phyloP scores from a whole-genome alignment of 1,284 basidiomycete genomes.

The Leccinum pachyderme region DNA sequence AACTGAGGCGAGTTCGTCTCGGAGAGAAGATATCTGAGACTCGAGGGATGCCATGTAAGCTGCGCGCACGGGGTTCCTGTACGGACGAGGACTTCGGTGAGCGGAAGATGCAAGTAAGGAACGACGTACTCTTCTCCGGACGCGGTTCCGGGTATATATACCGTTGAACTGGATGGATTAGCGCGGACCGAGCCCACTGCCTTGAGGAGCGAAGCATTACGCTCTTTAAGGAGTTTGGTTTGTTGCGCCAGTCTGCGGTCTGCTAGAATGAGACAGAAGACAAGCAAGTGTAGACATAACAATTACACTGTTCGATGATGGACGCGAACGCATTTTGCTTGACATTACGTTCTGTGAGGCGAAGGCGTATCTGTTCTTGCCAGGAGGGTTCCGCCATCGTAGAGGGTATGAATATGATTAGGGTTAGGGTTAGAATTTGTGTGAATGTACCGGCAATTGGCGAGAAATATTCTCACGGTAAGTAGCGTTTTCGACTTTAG shows the following conservation, averaged over 20 bases:
- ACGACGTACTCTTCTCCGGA: conserved; percentile 62
- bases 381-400: conserved; percentile 76
- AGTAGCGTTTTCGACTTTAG: conserved; percentile 11
- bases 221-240: conserved; percentile 83
- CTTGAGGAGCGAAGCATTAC: conserved; percentile 81
- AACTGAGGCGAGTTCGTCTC: conserved; percentile 87
- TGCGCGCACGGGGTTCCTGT: conserved; percentile 76
- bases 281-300: conserved; percentile 23
- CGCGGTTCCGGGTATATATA: conserved; percentile 58
- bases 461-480: conserved; percentile 22
- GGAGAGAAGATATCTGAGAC: conserved; percentile 85
- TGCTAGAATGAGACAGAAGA: conserved; percentile 36
- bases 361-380: conserved; percentile 75
- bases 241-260: conserved; percentile 88
- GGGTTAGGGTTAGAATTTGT: conserved; percentile 29
- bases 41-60: conserved; percentile 91
- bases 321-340: conserved; percentile 75
- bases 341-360: conserved; percentile 75
- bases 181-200: conserved; percentile 71
- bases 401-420: conserved; percentile 4
- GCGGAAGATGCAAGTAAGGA: conserved; percentile 7
- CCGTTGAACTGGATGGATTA: conserved; percentile 62
- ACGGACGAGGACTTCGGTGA: conserved; percentile 11
- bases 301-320: conserved; percentile 84
- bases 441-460: conserved; percentile 14